These are phyloP conservation scores for Saccharomycopsis microspora DNA, from an alignment of 805 yeast species.

Conservation along the genomic window DNA sequence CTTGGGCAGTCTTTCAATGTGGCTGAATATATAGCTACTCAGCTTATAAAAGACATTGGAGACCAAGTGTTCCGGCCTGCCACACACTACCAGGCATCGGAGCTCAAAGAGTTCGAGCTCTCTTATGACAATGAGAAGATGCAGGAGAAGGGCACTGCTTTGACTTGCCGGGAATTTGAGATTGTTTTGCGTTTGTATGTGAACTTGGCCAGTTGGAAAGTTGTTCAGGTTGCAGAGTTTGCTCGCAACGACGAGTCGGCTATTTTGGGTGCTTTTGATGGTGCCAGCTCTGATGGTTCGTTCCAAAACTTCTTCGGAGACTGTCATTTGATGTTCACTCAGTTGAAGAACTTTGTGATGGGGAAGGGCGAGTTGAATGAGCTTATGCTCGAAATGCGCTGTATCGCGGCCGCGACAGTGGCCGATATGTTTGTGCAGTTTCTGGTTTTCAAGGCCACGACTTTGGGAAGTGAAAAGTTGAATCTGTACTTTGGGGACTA, in stretches of 20 bases:
- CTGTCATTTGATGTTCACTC: neutral
- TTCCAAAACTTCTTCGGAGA: neutral
- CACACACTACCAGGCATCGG: constrained; percentile 7
- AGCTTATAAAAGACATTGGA: constrained; percentile 13
- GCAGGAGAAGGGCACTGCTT: neutral
- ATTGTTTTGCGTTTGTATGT: constrained; percentile 10
- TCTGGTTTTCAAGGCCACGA: constrained; percentile 26
- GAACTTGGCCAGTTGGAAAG: constrained; percentile 12
- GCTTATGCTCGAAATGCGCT: constrained; percentile 1
- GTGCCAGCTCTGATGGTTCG: neutral
- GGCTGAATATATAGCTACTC: constrained; percentile 16
- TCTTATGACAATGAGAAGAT: neutral
- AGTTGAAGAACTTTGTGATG: neutral
- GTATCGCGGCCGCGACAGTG: constrained; percentile 1
- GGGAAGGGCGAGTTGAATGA: neutral
- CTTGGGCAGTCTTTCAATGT: constrained; percentile 18
- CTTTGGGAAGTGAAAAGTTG: constrained; percentile 18
- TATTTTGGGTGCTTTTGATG: neutral
- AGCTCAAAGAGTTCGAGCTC: neutral
- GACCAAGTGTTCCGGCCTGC: neutral
- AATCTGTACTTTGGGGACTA: constrained; percentile 8
- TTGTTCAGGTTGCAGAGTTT: constrained; percentile 19
- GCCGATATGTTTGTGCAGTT: constrained; percentile 27
- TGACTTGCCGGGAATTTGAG: neutral
- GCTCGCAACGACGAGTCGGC: neutral